Conservation (phyloP, 2,329 filamentous ascomycete genomes). For the Penicillium polonicum region DNA sequence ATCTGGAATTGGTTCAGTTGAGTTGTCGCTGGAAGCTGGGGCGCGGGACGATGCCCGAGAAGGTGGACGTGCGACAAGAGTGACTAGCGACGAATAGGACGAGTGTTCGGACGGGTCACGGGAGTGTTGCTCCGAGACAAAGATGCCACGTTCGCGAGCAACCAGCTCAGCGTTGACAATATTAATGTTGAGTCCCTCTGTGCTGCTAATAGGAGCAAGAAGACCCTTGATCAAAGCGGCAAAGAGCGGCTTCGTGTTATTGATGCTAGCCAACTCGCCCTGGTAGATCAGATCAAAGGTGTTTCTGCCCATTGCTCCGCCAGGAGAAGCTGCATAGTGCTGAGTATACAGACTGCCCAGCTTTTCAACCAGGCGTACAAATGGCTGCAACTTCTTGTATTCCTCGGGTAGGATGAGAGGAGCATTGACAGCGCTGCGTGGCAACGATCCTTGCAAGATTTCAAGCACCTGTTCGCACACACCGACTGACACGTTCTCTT, state of each 20-base stretch:
- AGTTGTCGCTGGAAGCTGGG: slow-evolving; percentile 25
- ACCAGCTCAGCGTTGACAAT: slow-evolving; percentile 78
- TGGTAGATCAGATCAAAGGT: slow-evolving; percentile 76
- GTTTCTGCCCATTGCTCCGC: slow-evolving; percentile 55
- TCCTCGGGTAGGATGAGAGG: slow-evolving; percentile 79
- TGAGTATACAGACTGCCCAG: slow-evolving; percentile 79
- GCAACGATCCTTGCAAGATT: slow-evolving; percentile 70
- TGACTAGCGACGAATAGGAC: slow-evolving; percentile 67
- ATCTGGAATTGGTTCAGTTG: background rate
- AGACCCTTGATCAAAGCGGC: slow-evolving; percentile 77
- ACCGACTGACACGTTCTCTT: slow-evolving; percentile 80
- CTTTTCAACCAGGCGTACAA: slow-evolving; percentile 72
- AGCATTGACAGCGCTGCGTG: slow-evolving; percentile 75
- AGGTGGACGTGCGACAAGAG: slow-evolving; percentile 56
- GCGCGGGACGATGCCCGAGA: slow-evolving; percentile 37
- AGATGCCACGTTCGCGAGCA: slow-evolving; percentile 73
- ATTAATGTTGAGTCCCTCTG: slow-evolving; percentile 68
- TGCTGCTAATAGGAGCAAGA: slow-evolving; percentile 65
- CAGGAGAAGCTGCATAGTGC: slow-evolving; percentile 55
- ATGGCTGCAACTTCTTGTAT: slow-evolving; percentile 73
- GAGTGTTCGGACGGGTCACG: slow-evolving; percentile 61
- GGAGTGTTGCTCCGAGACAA: slow-evolving; percentile 70
- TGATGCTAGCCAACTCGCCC: slow-evolving; percentile 68
- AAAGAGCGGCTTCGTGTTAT: slow-evolving; percentile 75
- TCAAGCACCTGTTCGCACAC: slow-evolving; percentile 77